phyloP scores from a whole-genome alignment of 768 basidiomycete genomes.

The Leccinum aurantiacum region DNA sequence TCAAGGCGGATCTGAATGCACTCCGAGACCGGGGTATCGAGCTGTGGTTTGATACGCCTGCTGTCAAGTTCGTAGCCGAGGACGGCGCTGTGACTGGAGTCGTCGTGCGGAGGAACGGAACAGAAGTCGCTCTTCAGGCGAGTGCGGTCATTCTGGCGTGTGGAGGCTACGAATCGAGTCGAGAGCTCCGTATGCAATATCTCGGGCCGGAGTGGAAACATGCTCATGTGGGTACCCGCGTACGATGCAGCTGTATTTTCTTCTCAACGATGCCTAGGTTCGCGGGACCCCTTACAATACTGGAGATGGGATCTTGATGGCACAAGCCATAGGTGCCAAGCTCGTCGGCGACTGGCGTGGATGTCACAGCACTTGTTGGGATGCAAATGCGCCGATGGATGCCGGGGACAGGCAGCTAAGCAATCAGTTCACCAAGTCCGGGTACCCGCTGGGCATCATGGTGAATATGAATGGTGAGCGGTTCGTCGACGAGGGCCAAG shows the following conservation, averaged over 20 bases:
- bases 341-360: constrained; percentile 47
- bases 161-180: constrained; percentile 65
- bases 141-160: constrained; percentile 58
- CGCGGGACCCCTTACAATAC: constrained; percentile 71
- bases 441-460: constrained; percentile 73
- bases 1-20: constrained; percentile 52
- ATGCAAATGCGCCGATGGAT: constrained; percentile 53
- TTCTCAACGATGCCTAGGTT: constrained; percentile 40
- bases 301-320: constrained; percentile 64
- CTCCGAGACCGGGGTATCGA: constrained; percentile 51
- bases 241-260: neutral
- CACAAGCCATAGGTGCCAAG: constrained; percentile 49
- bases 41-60: constrained; percentile 57
- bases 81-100: constrained; percentile 47
- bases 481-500: constrained; percentile 72
- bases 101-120: constrained; percentile 40
- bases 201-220: constrained; percentile 59
- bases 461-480: constrained; percentile 55
- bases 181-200: constrained; percentile 48
- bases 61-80: constrained; percentile 34
- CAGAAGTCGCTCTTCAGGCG: constrained; percentile 37
- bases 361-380: constrained; percentile 67
- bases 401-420: constrained; percentile 56
- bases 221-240: constrained; percentile 46
- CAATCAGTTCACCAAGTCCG: constrained; percentile 74